Base-by-base conservation (phyloP, 2,329 filamentous ascomycete species). In the Alternaria sp. region DNA sequence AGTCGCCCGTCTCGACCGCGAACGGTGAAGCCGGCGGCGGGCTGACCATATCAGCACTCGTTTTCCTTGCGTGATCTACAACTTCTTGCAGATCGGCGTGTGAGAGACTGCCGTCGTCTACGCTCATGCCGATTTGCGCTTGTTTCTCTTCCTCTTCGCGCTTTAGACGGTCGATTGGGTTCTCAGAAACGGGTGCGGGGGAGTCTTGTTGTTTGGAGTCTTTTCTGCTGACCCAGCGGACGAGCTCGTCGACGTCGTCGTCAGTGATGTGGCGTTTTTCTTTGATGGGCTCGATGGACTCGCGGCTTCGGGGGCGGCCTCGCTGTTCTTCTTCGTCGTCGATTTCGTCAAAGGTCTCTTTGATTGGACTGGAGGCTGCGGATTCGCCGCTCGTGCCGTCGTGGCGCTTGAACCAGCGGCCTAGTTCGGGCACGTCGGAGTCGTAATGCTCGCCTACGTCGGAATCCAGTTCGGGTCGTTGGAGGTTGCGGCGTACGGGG, bases 341-440 rank as follows among this genome's bases (percentile, higher is more conserved):
- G 3, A 47, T 7, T 13, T 59, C 45, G 7, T 59, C 36, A 15
- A 46, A 52, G 10, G 19, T 44, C 6, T 64, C 59, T 19, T 57
- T 59, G 10, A 61, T 45, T 1, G 67, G 57, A 5, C 49, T 51
- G 6, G 28, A 61, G 8, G 51, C 57, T 51, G 25, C 57, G 3
- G 72, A 75, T 40, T 74, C 69, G 6, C 72, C 74, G 26, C 72
- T 76, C 13, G 73, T 74, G 9, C 57, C 62, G 17, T 75, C 72
- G n/a, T 67, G 54, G 3, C 68, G 69, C 44, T 59, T 66, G 46
- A 67, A 59, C 69, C 71, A 72, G 15, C 69, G 59, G 11, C 65
- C 67, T 15, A 75, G 57, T 25, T 75, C 73, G 4, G 70, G 67
- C 1, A 71, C 61, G n/a, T 75, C 71, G 2, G 70, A 73, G n/a